A percentile compares a stretch with the other conserved stretches of the same genome.
phyloP scores from a whole-genome alignment of 2,329 filamentous ascomycete genomes.

The Cordyceps cateniannulata region DNA sequence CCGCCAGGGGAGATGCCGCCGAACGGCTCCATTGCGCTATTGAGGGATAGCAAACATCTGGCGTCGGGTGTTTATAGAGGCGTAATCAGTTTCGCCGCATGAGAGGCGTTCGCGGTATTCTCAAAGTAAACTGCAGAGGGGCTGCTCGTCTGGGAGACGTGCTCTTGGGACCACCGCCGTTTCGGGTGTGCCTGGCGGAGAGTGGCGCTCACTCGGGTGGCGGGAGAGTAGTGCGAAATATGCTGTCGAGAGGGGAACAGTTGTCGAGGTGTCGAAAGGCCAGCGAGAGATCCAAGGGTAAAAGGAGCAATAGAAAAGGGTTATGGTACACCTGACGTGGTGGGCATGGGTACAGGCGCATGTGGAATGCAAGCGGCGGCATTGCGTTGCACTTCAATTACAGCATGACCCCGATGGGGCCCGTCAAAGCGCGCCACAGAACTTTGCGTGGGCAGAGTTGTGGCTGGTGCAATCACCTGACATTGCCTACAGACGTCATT shows the following conservation, averaged over 20 bases:
- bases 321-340: slow-evolving; percentile 3
- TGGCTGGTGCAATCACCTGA: slow-evolving; percentile 28
- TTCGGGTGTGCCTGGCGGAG: not conserved
- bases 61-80: slow-evolving; percentile 22
- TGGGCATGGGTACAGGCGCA: slow-evolving; percentile 6
- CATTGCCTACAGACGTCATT: slow-evolving; percentile 13
- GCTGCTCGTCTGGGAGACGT: not conserved
- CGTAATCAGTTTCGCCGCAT: slow-evolving; percentile 20
- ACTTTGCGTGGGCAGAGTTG: slow-evolving; percentile 9
- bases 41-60: slow-evolving; percentile 41
- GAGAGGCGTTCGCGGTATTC: slow-evolving; percentile 1
- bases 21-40: slow-evolving; percentile 59
- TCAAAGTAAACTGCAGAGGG: not conserved
- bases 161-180: not conserved
- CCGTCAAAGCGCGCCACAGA: slow-evolving; percentile 5
- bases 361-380: slow-evolving; percentile 9
- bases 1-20: slow-evolving; percentile 71
- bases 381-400: slow-evolving; percentile 1
- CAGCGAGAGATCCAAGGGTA: not conserved
- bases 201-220: not conserved
- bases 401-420: not conserved
- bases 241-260: not conserved
- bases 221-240: not conserved
- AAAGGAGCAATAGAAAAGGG: not conserved
- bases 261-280: not conserved